Conservation (phyloP, 129 eudicot species). For the Flaveria brownii region DNA sequence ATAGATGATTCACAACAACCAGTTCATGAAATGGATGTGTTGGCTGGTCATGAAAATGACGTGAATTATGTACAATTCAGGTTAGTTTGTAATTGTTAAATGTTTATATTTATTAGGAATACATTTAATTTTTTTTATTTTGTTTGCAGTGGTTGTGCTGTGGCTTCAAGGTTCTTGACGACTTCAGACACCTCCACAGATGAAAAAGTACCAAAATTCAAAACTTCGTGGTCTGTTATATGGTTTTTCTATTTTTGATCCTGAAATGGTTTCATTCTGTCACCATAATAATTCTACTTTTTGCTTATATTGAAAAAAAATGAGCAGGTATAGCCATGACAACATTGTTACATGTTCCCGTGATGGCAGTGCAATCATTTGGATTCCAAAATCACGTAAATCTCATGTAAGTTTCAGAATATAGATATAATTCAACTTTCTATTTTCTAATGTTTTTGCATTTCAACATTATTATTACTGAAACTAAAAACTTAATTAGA, state of each 20-base stretch:
- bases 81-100: conserved; percentile 36
- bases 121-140: conserved; percentile 14
- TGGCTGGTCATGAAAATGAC: conserved; percentile 98
- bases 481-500: conserved; percentile 5
- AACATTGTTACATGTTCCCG: conserved; percentile 98
- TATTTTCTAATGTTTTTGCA: conserved; percentile 9
- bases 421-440: neutral
- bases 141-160: conserved; percentile 83
- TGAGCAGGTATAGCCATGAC: conserved; percentile 80
- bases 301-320: neutral
- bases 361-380: conserved; percentile 98
- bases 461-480: neutral
- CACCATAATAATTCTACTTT: neutral
- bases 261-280: neutral
- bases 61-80: conserved; percentile 98
- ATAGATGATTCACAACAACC: conserved; percentile 75
- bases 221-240: conserved; percentile 69
- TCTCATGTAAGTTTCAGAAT: conserved; percentile 63
- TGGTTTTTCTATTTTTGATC: neutral
- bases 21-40: conserved; percentile 76
- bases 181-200: conserved; percentile 51
- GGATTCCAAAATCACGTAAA: conserved; percentile 84
- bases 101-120: neutral
- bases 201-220: conserved; percentile 70
- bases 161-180: conserved; percentile 60